A percentile compares a stretch with the other conserved stretches of the same genome.
phyloP scores from a whole-genome alignment of 257 asterid species.

The Paraleonurus japonicus region DNA sequence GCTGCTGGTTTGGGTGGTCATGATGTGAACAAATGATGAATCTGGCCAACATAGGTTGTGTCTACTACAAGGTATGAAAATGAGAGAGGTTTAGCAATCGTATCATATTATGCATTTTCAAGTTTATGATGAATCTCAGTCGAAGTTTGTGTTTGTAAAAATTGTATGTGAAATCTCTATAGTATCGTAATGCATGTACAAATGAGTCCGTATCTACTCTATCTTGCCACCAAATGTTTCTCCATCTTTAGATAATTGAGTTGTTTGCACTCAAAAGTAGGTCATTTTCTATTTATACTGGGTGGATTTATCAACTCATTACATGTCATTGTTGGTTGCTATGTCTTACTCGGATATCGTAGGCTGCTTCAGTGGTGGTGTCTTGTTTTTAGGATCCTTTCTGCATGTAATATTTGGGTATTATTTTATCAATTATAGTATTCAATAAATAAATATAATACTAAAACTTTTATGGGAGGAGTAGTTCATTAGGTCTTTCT shows the following conservation, averaged over 20 bases:
- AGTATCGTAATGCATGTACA: neutral
- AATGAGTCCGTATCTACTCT: neutral
- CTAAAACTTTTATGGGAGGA: no score
- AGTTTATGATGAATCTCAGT: neutral
- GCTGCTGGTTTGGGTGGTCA: constrained; percentile 80
- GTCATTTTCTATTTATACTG: neutral
- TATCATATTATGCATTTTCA: neutral
- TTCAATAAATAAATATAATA: no score
- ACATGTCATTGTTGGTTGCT: neutral
- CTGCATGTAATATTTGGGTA: neutral
- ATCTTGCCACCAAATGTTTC: neutral
- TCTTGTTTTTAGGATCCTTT: neutral
- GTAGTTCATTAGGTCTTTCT: no score
- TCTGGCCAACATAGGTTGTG: neutral
- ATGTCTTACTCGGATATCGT: neutral
- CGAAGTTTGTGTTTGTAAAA: neutral
- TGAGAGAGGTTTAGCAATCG: neutral
- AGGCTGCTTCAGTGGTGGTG: neutral
- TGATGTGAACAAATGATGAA: constrained; percentile 35
- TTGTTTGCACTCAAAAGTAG: neutral
- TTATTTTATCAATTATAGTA: no score
- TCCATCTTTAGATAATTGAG: neutral
- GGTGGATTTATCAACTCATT: neutral
- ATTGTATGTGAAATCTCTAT: neutral
- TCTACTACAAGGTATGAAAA: constrained; percentile 1